A percentile compares a stretch with the other conserved stretches of the same genome.
phyloP scores from a whole-genome alignment of 2,329 filamentous ascomycete genomes.

The Botrytis fabae region DNA sequence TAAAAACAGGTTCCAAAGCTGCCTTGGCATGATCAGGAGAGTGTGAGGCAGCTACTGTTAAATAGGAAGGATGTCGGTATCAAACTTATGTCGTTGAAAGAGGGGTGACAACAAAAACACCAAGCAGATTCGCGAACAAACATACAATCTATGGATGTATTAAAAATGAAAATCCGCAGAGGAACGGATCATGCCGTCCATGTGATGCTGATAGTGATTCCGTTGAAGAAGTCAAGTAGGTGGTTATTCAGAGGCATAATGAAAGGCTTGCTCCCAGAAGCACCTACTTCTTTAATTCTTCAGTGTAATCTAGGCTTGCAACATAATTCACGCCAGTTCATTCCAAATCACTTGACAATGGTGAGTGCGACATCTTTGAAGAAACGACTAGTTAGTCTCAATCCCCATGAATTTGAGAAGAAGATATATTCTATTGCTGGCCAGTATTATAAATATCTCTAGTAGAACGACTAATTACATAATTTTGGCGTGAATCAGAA shows the following conservation, averaged over 20 bases:
- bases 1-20: no score
- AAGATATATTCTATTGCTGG: background rate
- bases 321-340: background rate
- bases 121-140: background rate
- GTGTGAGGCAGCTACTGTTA: no score
- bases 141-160: background rate
- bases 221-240: background rate
- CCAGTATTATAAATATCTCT: background rate
- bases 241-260: background rate
- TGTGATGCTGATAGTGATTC: background rate
- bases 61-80: no score
- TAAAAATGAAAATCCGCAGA: background rate
- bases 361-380: background rate
- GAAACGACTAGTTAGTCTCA: background rate
- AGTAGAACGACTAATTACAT: background rate
- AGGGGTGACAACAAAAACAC: no score
- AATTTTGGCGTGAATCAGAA: no score
- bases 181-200: no score
- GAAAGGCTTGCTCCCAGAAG: accelerated
- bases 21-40: no score
- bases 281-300: background rate
- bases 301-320: background rate
- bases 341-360: background rate
- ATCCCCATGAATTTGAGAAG: no score
- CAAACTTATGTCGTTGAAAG: no score